Evolutionary conservation across 2,329 filamentous ascomycete species (phyloP).

Genomic region (Aspergillus sp.): DNA sequence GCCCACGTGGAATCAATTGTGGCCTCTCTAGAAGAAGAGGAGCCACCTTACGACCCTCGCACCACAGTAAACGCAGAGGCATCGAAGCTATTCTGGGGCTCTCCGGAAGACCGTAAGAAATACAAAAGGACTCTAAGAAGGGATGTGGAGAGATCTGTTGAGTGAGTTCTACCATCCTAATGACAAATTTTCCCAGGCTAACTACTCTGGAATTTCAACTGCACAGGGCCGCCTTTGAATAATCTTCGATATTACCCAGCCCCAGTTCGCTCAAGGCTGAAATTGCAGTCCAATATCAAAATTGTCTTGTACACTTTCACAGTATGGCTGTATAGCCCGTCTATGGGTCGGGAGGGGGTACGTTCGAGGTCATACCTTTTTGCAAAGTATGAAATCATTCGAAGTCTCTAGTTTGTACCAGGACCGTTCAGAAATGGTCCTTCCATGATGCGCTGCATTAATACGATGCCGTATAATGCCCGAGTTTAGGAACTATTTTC

Average conservation of each 20-base stretch:
- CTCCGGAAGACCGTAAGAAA: slow-evolving; percentile 71
- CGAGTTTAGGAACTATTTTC: background rate
- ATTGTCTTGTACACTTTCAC: background rate
- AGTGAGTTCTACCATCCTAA: slow-evolving; percentile 21
- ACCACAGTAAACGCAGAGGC: slow-evolving; percentile 85
- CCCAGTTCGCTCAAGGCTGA: background rate
- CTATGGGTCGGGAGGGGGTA: background rate
- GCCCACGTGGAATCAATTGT: slow-evolving; percentile 84
- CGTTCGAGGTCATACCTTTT: background rate
- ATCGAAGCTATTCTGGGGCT: slow-evolving; percentile 82
- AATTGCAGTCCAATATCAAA: background rate
- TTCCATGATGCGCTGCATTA: background rate
- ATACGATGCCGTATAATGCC: background rate
- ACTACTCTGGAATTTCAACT: background rate
- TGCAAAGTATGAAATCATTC: background rate
- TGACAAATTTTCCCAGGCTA: background rate
- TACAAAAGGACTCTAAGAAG: slow-evolving; percentile 81
- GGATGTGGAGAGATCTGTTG: slow-evolving; percentile 59
- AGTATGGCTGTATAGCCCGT: background rate
- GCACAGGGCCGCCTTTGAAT: slow-evolving; percentile 8
- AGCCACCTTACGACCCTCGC: slow-evolving; percentile 84
- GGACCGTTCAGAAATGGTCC: background rate
- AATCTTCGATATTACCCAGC: background rate
- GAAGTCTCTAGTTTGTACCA: background rate
- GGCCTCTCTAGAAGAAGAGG: slow-evolving; percentile 78